Conservation (phyloP, 257 asterid genomes). For the Cordia subcordata region DNA sequence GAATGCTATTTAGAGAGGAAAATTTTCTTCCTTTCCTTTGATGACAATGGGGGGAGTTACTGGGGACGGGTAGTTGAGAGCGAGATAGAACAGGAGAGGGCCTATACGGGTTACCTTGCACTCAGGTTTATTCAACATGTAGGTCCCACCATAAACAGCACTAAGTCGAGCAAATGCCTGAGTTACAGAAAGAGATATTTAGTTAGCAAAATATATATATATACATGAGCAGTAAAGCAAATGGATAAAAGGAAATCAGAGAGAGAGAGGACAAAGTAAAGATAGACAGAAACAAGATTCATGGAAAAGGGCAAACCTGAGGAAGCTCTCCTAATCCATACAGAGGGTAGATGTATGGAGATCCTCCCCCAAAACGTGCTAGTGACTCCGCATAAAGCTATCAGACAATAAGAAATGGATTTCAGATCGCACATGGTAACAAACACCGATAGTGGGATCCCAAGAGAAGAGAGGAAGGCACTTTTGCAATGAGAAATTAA, state of each 20-base stretch:
- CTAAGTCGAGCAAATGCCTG: constrained; percentile 98
- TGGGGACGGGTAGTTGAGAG: no score
- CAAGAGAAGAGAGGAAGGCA: neutral
- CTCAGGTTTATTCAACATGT: constrained; percentile 92
- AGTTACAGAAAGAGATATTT: constrained; percentile 1
- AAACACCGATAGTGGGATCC: neutral
- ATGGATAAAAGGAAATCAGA: neutral
- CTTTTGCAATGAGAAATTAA: no score
- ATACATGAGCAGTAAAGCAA: constrained; percentile 1
- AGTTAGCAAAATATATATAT: constrained; percentile 1
- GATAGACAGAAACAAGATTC: constrained; percentile 4
- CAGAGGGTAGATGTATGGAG: constrained; percentile 92
- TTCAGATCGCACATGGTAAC: no score
- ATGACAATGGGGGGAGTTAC: neutral
- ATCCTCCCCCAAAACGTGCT: constrained; percentile 95
- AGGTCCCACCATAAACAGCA: constrained; percentile 99
- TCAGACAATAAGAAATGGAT: constrained; percentile 13
- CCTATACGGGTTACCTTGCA: constrained; percentile 55
- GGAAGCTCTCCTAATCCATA: constrained; percentile 99
- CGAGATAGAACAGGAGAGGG: neutral
- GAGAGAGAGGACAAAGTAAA: neutral
- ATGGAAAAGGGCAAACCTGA: constrained; percentile 48
- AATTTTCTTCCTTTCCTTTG: constrained; percentile 1
- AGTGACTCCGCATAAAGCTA: constrained; percentile 91
- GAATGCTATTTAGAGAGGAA: neutral